Evolutionary conservation across 1,284 basidiomycete species (phyloP), one percentile per base, ranked within the genome.

Genomic region (Apiotrichum laibachii): DNA sequence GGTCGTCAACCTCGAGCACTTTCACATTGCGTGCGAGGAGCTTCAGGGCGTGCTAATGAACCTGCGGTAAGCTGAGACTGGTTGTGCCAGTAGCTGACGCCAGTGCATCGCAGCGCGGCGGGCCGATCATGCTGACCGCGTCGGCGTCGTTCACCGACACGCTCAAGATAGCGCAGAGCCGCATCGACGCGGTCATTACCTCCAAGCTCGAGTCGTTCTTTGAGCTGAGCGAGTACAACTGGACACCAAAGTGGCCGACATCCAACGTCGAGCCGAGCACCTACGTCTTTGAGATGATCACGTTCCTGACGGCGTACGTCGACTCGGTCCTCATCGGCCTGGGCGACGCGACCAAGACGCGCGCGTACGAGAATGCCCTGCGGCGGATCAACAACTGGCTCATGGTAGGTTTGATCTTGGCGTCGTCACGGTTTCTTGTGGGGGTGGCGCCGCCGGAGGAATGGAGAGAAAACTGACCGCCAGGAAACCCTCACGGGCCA

Each of bases 201-300:
- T 89, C 88, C 22, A 99, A 99, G 77, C 85, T 99, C n/a, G 90
- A 95, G 70, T 91, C 94, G 65, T 97, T 97, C 80, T 92, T 97
- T 65, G 95, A 91, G 59, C 81, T 97, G 46, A 88, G 92, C 1
- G 91, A 96, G 75, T 97, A 98, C 76, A 88, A 96, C 68, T 97
- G 92, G 92, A 88, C 87, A 52, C 89, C 93, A 2, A 65, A 68
- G 12, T 21, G 42, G 19, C 70, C 71, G 2, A 62, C 67, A 31
- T 61, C 61, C 8, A 71, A 70, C 5, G 86, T 89, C 68, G 82
- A 83, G 60, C 90, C 92, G 47, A 95, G 92, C 82, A 79, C 75
- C 81, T 98, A 97, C 77, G 83, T 99, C 10, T 89, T 92, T 72
- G 96, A 98, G 76, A 85, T 98, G 71, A 85, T 96, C 71, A 93